Evolutionary conservation across 169 alveolate species (phyloP).

Genomic region (Eimeria zaria): DNA sequence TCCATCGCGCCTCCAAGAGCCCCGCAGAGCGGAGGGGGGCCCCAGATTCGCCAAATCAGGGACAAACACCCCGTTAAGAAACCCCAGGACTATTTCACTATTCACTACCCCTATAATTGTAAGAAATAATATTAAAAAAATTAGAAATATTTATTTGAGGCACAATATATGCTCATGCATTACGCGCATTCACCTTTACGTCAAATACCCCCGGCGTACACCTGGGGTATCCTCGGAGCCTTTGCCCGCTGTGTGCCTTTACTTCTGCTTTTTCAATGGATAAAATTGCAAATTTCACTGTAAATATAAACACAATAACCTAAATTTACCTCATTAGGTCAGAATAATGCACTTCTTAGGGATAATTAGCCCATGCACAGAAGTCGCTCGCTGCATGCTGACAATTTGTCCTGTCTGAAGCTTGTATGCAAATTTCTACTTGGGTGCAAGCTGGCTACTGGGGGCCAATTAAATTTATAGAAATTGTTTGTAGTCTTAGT

Average conservation of each 20-base stretch:
- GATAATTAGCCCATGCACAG: background rate
- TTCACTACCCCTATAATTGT: background rate
- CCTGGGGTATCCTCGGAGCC: background rate
- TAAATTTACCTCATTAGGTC: background rate
- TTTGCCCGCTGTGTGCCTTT: background rate
- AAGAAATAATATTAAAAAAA: background rate
- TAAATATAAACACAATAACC: background rate
- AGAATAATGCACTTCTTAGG: background rate
- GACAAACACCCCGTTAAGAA: background rate
- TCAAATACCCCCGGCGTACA: background rate
- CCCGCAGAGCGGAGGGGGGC: conserved; percentile 69
- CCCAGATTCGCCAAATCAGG: conserved; percentile 10
- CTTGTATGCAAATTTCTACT: background rate
- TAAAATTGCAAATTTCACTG: background rate
- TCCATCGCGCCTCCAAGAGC: conserved; percentile 12
- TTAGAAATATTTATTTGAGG: background rate
- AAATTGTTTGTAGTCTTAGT: background rate
- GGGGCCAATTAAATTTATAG: background rate
- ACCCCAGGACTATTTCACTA: background rate
- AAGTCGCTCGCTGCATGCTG: background rate
- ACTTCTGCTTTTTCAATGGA: background rate
- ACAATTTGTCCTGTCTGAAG: background rate
- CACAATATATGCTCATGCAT: background rate
- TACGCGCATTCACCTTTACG: background rate
- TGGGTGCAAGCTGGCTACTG: background rate